Evolutionary conservation across 2,329 filamentous ascomycete species (phyloP).

Genomic region (Penicillium sp.): DNA sequence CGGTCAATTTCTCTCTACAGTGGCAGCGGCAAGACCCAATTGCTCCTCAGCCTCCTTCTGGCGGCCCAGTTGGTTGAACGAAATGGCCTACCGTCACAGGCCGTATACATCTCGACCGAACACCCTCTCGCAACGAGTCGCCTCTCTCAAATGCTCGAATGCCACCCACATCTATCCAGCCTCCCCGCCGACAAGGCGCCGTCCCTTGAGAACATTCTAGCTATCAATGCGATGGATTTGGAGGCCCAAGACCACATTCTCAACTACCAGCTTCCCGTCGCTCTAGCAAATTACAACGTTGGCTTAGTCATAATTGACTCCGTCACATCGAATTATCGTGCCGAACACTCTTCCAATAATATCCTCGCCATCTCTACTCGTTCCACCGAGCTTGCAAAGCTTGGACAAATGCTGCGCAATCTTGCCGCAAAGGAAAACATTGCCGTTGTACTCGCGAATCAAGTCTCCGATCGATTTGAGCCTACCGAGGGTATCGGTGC

Average conservation of each 20-base stretch:
- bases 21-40: constrained; percentile 92
- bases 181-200: constrained; percentile 56
- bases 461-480: constrained; percentile 87
- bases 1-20: constrained; percentile 47
- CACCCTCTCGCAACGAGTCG: constrained; percentile 81
- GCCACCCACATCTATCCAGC: constrained; percentile 65
- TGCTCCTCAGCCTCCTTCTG: constrained; percentile 83
- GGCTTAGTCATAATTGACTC: constrained; percentile 88
- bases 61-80: constrained; percentile 81
- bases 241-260: constrained; percentile 96
- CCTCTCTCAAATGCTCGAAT: constrained; percentile 76
- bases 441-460: constrained; percentile 90
- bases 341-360: constrained; percentile 65
- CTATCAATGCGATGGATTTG: constrained; percentile 83
- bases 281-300: constrained; percentile 74
- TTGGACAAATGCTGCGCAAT: constrained; percentile 75
- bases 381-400: constrained; percentile 74
- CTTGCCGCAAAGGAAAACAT: constrained; percentile 76
- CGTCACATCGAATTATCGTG: constrained; percentile 93
- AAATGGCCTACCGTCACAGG: constrained; percentile 71
- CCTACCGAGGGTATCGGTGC: constrained; percentile 26
- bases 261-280: constrained; percentile 87
- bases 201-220: constrained; percentile 77
- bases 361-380: constrained; percentile 71
- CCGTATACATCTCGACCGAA: constrained; percentile 94